These are phyloP conservation scores for Phytopythium cucurbitacearum DNA, from an alignment of 352 stramenopile species.

Conservation along the genomic window DNA sequence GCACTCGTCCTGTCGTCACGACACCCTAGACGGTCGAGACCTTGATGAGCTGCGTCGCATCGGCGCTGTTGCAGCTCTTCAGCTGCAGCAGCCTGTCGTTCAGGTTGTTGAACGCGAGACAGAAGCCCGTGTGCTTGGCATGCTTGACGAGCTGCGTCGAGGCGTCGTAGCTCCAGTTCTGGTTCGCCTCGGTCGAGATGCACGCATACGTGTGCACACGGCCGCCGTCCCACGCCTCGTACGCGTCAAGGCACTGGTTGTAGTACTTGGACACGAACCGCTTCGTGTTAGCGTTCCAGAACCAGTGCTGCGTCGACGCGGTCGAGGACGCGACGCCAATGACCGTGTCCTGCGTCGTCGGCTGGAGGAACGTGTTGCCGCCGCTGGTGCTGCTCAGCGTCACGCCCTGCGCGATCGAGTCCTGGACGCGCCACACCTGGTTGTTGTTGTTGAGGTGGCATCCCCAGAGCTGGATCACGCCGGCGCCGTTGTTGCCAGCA, in stretches of 20 bases:
- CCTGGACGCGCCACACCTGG: constrained; percentile 27
- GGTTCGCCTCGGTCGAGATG: constrained; percentile 45
- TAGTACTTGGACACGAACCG: constrained; percentile 36
- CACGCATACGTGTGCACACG: constrained; percentile 54
- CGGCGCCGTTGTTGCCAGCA: constrained; percentile 24
- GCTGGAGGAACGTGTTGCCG: constrained; percentile 24
- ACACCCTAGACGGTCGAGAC: constrained; percentile 18
- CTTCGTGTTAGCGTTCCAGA: constrained; percentile 40
- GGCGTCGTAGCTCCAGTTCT: constrained; percentile 54
- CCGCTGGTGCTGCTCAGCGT: constrained; percentile 20
- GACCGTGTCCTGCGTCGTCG: constrained; percentile 25
- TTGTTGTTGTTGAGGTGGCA: constrained; percentile 53
- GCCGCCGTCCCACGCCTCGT: constrained; percentile 49
- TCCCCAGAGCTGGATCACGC: constrained; percentile 23
- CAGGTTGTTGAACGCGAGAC: constrained; percentile 42
- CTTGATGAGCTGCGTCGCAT: constrained; percentile 38
- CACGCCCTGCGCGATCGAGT: constrained; percentile 10
- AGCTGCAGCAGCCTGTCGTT: constrained; percentile 40
- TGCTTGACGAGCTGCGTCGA: constrained; percentile 39
- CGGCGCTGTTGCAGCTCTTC: constrained; percentile 34
- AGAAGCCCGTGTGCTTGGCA: constrained; percentile 40
- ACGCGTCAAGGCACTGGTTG: constrained; percentile 55
- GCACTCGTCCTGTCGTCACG: not conserved
- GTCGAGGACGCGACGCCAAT: constrained; percentile 14
- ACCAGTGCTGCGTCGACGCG: constrained; percentile 32